Evolutionary conservation across 352 stramenopile genomes (phyloP), one percentile per base, ranked within the genome.

Genomic region (Elongisporangium undulatum): DNA sequence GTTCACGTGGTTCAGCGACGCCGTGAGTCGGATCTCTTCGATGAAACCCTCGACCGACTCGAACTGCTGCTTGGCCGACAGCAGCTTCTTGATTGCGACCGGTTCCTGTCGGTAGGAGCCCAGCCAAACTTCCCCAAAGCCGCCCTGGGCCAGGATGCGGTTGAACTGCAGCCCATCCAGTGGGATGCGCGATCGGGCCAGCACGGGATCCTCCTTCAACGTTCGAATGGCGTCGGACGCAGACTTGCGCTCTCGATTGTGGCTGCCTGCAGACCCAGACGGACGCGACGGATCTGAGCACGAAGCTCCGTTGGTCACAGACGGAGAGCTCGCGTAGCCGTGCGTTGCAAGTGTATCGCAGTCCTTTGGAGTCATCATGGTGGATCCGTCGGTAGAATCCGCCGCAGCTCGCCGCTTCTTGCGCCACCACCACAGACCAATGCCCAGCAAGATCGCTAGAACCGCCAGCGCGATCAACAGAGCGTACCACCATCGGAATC

Each of bases 51-150:
- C 62, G 8, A 79, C 54, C 4, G 69, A 62, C 39, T 79, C 17
- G 59, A 74, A 86, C 8, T 68, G 77, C 12, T 64, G 73, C 48
- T 67, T 68, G 24, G 64, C 68, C 9, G 63, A 66, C 29, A 83
- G 26, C 57, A 84, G 62, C 19, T 70, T 67, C 56, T 87, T 87
- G 55, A 85, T 69, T 0, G 75, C 77, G n/a, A 87, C 75, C 4
- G 58, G 62, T 6, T 71, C 59, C 26, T 64, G 63, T 26, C 71
- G 70, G 38, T 75, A 77, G 12, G 58, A 50, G 38, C 75, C 80
- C n/a, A 69, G 56, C 75, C 75, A 87, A 3, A 89, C 75, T 23
- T 89, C 79, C 1, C 79, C 79, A 41, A 75, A 85, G 8, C 77
- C 79, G 4, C 76, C 79, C 24, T 68, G 64, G 0, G 71, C 71